phyloP scores from a whole-genome alignment of 2,329 filamentous ascomycete species.

The Sclerotinia minor region DNA sequence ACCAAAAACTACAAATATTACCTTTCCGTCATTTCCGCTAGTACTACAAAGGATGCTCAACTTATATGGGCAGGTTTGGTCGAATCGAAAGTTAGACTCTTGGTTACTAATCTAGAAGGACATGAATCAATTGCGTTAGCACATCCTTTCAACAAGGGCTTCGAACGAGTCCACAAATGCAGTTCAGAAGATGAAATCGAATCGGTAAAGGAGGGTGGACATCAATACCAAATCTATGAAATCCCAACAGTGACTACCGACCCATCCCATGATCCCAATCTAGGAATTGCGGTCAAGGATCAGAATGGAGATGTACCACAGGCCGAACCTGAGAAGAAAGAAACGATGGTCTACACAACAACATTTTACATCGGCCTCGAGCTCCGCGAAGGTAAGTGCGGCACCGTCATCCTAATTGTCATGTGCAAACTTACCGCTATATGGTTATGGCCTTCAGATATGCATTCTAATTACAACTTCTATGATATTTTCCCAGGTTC shows the following conservation, averaged over 20 bases:
- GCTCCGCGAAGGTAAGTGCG: constrained; percentile 65
- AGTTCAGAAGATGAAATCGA: constrained; percentile 61
- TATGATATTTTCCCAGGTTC: constrained; percentile 26
- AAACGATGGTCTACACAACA: constrained; percentile 69
- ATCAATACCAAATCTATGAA: constrained; percentile 55
- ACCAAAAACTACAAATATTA: constrained; percentile 94
- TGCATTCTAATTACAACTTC: constrained; percentile 11
- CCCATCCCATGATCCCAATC: constrained; percentile 48
- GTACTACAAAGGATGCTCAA: constrained; percentile 79
- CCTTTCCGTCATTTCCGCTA: constrained; percentile 80
- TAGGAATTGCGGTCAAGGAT: constrained; percentile 45
- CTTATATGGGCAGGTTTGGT: constrained; percentile 88
- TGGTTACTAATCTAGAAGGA: constrained; percentile 80
- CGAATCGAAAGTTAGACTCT: constrained; percentile 85
- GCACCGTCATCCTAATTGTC: neutral
- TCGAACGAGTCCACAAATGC: constrained; percentile 77
- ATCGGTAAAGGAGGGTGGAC: constrained; percentile 60
- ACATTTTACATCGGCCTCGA: constrained; percentile 94
- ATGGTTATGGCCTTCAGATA: neutral
- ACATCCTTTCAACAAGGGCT: constrained; percentile 90
- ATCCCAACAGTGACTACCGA: constrained; percentile 40
- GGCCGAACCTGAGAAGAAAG: constrained; percentile 38
- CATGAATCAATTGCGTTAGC: constrained; percentile 79
- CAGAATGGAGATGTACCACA: constrained; percentile 39
- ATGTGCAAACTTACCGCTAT: constrained; percentile 1